Evolutionary conservation across 768 basidiomycete species (phyloP).

Genomic region (Fistulinella prunicolor): DNA sequence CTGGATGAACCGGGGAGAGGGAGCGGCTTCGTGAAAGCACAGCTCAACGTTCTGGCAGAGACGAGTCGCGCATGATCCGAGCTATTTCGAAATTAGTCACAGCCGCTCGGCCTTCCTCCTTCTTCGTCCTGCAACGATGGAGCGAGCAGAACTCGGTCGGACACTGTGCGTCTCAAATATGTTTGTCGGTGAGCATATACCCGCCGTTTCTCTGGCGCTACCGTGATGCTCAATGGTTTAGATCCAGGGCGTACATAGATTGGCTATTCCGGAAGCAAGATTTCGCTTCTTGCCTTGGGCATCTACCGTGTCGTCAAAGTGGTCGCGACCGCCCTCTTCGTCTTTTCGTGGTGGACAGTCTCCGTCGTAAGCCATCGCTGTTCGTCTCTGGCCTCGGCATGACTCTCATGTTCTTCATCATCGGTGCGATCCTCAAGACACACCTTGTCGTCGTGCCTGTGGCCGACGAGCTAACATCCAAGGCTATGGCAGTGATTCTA

Average conservation of each 20-base stretch:
- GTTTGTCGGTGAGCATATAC: constrained; percentile 55
- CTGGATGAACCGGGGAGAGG: constrained; percentile 27
- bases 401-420: constrained; percentile 77
- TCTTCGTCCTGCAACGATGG: constrained; percentile 83
- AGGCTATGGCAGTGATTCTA: constrained; percentile 83
- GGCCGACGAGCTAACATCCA: constrained; percentile 45
- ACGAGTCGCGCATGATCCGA: too few relatives aligned
- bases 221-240: not conserved
- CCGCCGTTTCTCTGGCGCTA: not conserved
- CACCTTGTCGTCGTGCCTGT: constrained; percentile 50
- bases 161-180: constrained; percentile 75
- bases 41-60: not conserved
- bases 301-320: constrained; percentile 70
- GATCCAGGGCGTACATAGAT: too few relatives aligned
- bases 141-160: constrained; percentile 80
- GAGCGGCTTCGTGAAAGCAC: constrained; percentile 14
- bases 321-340: constrained; percentile 60
- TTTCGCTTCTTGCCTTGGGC: constrained; percentile 71
- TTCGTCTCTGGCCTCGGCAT: constrained; percentile 76
- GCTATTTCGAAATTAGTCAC: not conserved
- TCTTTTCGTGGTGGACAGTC: constrained; percentile 63
- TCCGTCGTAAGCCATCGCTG: constrained; percentile 68
- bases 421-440: constrained; percentile 80
- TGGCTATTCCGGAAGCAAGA: constrained; percentile 57
- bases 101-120: too few relatives aligned